Conservation (phyloP, 192 early-diverging fungal genomes). For the Coemansia sp. region DNA sequence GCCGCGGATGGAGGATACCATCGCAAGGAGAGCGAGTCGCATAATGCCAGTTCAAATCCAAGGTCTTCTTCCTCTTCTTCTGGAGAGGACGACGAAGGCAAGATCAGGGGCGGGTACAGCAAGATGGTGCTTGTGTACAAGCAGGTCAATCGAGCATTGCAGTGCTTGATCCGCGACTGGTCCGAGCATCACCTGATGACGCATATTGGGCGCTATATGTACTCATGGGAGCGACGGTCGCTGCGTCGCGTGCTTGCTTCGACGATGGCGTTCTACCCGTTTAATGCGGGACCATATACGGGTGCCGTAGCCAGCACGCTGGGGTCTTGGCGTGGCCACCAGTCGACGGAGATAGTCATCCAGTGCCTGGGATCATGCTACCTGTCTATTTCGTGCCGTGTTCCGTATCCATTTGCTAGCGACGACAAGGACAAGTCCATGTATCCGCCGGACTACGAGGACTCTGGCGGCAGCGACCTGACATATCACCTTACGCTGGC, state of each 20-base stretch:
- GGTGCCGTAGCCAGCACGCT: slow-evolving; percentile 29
- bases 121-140: slow-evolving; percentile 46
- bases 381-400: slow-evolving; percentile 47
- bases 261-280: slow-evolving; percentile 44
- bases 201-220: slow-evolving; percentile 46
- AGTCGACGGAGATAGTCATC: slow-evolving; percentile 42
- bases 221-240: slow-evolving; percentile 38
- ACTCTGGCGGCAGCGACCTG: slow-evolving; percentile 36
- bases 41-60: not conserved
- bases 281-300: slow-evolving; percentile 38
- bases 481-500: slow-evolving; percentile 47
- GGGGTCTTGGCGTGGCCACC: slow-evolving; percentile 34
- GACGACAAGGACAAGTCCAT: slow-evolving; percentile 24
- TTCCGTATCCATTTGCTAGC: slow-evolving; percentile 36
- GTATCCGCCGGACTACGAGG: slow-evolving; percentile 31
- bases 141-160: slow-evolving; percentile 41
- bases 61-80: not conserved
- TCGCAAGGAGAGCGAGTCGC: not conserved
- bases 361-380: slow-evolving; percentile 39
- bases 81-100: not conserved
- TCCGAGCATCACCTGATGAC: slow-evolving; percentile 52
- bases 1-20: slow-evolving; percentile 48
- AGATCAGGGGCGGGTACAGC: slow-evolving; percentile 27
- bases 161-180: slow-evolving; percentile 50
- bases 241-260: slow-evolving; percentile 37